Evolutionary conservation across 768 basidiomycete genomes (phyloP).

Genomic region (Termitomyces sp.): DNA sequence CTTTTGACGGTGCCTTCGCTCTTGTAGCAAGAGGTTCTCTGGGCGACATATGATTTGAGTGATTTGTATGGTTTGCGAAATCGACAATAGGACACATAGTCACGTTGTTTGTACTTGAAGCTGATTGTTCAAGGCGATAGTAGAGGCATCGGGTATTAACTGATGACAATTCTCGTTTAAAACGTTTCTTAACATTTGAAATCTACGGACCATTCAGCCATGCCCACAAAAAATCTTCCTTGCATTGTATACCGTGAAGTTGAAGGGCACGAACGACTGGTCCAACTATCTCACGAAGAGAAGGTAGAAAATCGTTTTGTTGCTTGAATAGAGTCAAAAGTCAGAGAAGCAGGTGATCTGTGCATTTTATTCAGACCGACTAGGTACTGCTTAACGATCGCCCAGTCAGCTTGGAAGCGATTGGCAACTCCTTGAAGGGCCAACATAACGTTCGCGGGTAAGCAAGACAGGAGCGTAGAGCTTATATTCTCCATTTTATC

Average conservation of each 20-base stretch:
- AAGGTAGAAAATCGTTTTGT: constrained; percentile 9
- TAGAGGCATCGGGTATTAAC: constrained; percentile 93
- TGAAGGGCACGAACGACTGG: constrained; percentile 9
- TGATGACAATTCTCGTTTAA: constrained; percentile 21
- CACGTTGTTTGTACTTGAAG: constrained; percentile 65
- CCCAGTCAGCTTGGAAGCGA: constrained; percentile 60
- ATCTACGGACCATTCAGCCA: constrained; percentile 78
- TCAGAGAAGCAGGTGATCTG: neutral
- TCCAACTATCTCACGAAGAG: constrained; percentile 1
- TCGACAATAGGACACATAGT: constrained; percentile 89
- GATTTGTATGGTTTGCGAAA: constrained; percentile 74
- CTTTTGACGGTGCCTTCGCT: constrained; percentile 30
- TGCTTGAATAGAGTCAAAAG: constrained; percentile 16
- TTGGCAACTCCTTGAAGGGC: constrained; percentile 37
- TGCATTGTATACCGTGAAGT: constrained; percentile 11
- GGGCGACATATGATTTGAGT: constrained; percentile 39
- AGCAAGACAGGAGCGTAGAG: constrained; percentile 28
- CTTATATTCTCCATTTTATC: constrained; percentile 16
- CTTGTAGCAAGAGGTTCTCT: constrained; percentile 29
- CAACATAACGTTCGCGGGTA: constrained; percentile 44
- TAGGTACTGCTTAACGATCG: constrained; percentile 40
- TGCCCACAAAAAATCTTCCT: constrained; percentile 70
- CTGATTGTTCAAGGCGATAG: constrained; percentile 46
- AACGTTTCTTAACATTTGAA: neutral
- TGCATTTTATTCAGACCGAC: constrained; percentile 27